Conservation (phyloP, 371 early-diverging fungal species). For the Globomyces sp. region DNA sequence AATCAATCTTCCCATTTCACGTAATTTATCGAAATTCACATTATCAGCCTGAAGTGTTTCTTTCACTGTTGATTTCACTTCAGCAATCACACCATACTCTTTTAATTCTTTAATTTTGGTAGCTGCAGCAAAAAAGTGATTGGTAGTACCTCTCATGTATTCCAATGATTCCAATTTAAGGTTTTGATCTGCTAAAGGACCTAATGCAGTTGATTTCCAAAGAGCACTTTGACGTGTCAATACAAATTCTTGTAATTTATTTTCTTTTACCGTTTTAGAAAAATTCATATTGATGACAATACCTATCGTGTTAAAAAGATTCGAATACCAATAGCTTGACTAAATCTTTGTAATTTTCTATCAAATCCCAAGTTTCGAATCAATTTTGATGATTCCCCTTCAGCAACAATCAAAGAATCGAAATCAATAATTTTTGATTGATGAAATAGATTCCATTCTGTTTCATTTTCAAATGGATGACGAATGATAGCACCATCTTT, state of each 20-base stretch:
- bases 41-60: conserved; percentile 30
- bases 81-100: conserved; percentile 25
- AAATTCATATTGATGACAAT: conserved; percentile 44
- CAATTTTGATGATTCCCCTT: conserved; percentile 41
- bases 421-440: conserved; percentile 22
- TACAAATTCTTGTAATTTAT: conserved; percentile 31
- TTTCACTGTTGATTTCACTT: conserved; percentile 15
- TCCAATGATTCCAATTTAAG: conserved; percentile 41
- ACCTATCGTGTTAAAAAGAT: no score
- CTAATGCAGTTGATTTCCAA: conserved; percentile 32
- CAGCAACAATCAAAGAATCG: conserved; percentile 37
- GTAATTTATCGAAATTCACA: conserved; percentile 32
- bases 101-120: conserved; percentile 22
- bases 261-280: conserved; percentile 28
- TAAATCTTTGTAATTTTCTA: conserved; percentile 31
- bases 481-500: conserved; percentile 27
- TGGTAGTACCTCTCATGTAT: conserved; percentile 37
- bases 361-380: conserved; percentile 41
- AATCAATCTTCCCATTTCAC: conserved; percentile 29
- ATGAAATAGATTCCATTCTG: neutral
- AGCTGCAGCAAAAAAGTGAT: conserved; percentile 41
- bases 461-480: neutral
- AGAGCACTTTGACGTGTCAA: conserved; percentile 24
- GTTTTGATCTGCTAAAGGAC: conserved; percentile 27
- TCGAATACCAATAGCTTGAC: conserved; percentile 35